phyloP scores from a whole-genome alignment of 495 filamentous ascomycete genomes.

The Chaetomium fimeti region DNA sequence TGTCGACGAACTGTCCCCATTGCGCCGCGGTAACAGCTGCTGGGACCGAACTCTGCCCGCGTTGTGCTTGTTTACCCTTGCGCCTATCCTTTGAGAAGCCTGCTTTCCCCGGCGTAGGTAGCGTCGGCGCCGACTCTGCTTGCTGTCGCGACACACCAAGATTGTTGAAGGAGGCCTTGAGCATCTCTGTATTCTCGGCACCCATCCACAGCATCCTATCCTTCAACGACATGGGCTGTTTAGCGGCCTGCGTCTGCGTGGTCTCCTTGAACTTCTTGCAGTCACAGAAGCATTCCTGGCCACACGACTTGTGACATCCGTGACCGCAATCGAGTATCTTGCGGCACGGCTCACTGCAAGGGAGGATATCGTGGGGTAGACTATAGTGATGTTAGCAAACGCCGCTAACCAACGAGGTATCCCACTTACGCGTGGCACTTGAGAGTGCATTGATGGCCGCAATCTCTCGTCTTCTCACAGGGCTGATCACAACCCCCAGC shows the following conservation, averaged over 20 bases:
- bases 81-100: background rate
- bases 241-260: background rate
- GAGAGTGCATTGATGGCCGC: conserved; percentile 46
- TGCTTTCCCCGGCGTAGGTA: background rate
- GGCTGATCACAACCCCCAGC: conserved; percentile 57
- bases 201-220: conserved; percentile 21
- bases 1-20: background rate
- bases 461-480: conserved; percentile 48
- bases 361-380: conserved; percentile 58
- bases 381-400: conserved; percentile 45
- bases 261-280: conserved; percentile 31
- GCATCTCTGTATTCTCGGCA: conserved; percentile 7
- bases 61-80: background rate
- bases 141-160: background rate
- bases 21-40: background rate
- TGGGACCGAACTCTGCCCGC: background rate
- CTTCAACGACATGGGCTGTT: conserved; percentile 16
- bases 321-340: conserved; percentile 63
- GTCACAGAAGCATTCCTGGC: conserved; percentile 40
- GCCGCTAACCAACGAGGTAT: background rate
- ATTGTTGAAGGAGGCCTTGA: conserved; percentile 5
- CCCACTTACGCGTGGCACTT: conserved; percentile 48
- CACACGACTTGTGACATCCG: conserved; percentile 45
- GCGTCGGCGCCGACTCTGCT: background rate
- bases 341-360: conserved; percentile 64